Base-by-base conservation (phyloP, 1,284 basidiomycete species). In the Inonotus obliquus region DNA sequence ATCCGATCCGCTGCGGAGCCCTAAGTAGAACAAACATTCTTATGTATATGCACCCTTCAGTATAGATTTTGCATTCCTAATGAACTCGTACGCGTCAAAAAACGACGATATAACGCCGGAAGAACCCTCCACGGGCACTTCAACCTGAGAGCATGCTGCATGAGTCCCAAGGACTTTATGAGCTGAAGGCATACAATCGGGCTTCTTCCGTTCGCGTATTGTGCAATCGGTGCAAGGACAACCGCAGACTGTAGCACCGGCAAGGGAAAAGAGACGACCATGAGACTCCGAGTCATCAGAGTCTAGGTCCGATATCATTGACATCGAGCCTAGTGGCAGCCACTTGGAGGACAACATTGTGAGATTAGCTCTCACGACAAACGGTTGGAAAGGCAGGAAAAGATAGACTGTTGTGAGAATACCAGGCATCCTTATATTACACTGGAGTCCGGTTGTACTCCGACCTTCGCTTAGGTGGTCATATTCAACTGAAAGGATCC, bases 21-120 rank as follows among this genome's bases (percentile, higher is more conserved):
- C n/a, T n/a, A n/a, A n/a, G n/a, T n/a, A n/a, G 25, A 21, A 49
- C 54, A 9, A n/a, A 58, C 56, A 48, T 61, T 61, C 21, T 32
- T 32, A 41, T n/a, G n/a, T n/a, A n/a, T 57, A 56, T 2, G 54
- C 60, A 19, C 41, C 54, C 9, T 25, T 39, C 23, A 61, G 45
- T 4, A 61, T 39, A 23, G 60, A 38, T 39, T 44, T 53, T 9
- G 60, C 60, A 44, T 57, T 52, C 9, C 11, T 27, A 38, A 61
- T 39, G 23, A 52, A 61, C 32, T 57, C 41, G 25, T 54, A 57
- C 19, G 60, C 60, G 35, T 45, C 54, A 21, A 49, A 23, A 52
- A 57, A 61, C 10, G 60, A 57, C 1, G 54, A 51, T 13, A 61
- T 9, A 21, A 51, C 17, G 6, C 60, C 60, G 6, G 54, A 51